Evolutionary conservation across 1,139 yeast genomes (phyloP), one percentile per base, ranked within the genome.

Genomic region (Meyerozyma carpophila): DNA sequence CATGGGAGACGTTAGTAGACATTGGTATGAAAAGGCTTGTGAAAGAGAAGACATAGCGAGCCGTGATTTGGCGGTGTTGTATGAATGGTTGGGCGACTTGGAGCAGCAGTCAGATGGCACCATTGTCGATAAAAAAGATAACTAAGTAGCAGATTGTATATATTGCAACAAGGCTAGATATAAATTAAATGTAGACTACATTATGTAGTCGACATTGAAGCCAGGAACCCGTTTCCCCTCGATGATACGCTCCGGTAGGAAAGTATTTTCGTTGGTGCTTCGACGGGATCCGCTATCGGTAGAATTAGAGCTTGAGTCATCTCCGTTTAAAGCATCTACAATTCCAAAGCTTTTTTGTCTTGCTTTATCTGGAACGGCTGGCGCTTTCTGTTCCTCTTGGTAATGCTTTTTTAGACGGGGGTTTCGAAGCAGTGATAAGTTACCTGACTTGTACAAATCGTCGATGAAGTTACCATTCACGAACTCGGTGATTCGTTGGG

Each of bases 11-110:
- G 55, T 65, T 37, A 62, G 73, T 36, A 66, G 61, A 53, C 58
- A 65, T 43, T 70, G 75, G 75, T 72, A 72, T 48, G 73, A 71
- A 47, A 64, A 62, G 50, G 77, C 77, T 9, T 70, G 75, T 50
- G 75, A 72, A 53, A 56, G 69, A 37, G 64, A 63, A n/a, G 70
- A 68, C 44, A 50, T 71, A 39, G 77, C 75, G 37, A 59, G 57
- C 47, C 62, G 70, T 40, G 77, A 72, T 54, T 68, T 72, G 58
- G 74, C 68, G n/a, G 77, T 72, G 2, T 65, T 72, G 47, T 72
- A 59, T 47, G 73, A 72, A 52, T 72, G 76, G 75, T 60, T 72
- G 41, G 77, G 72, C 2, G 64, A 65, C 40, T 53, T 50, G 32
- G 48, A 49, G 39, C 43, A 51, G 39, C 50, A 49, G 24, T 43